These are phyloP conservation scores for Mucor lusitanicus DNA, from an alignment of 371 early-diverging fungal species.

Conservation along the genomic window DNA sequence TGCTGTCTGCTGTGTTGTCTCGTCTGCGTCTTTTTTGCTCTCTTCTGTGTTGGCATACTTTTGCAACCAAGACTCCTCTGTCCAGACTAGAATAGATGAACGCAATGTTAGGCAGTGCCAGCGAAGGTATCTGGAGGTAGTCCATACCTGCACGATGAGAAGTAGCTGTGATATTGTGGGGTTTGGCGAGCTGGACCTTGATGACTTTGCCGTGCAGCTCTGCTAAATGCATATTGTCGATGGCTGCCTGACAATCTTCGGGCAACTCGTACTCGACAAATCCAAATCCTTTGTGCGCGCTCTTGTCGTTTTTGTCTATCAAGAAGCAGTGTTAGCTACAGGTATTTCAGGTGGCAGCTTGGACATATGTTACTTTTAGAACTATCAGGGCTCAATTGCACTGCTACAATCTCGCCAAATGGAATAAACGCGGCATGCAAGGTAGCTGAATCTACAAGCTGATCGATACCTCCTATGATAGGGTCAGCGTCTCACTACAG, in stretches of 20 bases:
- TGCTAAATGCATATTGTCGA: conserved; percentile 92
- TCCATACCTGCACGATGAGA: conserved; percentile 61
- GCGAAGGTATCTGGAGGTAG: too few relatives aligned
- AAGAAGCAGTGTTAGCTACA: neutral
- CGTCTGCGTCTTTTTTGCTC: conserved; percentile 15
- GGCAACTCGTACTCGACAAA: conserved; percentile 91
- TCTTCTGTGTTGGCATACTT: conserved; percentile 54
- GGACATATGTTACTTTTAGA: neutral
- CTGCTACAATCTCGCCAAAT: conserved; percentile 93
- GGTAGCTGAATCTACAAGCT: conserved; percentile 74
- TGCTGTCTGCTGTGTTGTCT: neutral
- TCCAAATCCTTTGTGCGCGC: conserved; percentile 89
- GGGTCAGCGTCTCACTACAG: neutral
- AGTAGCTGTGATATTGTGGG: conserved; percentile 61
- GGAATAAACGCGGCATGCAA: conserved; percentile 93
- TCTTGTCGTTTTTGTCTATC: conserved; percentile 34
- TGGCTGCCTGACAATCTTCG: conserved; percentile 86
- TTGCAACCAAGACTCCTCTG: conserved; percentile 73
- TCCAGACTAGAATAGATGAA: conserved; percentile 58
- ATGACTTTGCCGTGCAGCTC: conserved; percentile 91
- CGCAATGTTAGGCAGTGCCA: neutral
- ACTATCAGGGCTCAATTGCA: conserved; percentile 84
- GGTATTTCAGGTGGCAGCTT: neutral
- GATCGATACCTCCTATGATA: conserved; percentile 77
- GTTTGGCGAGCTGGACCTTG: conserved; percentile 84